phyloP scores from a whole-genome alignment of 805 yeast species.

The Yarrowia hollandica region DNA sequence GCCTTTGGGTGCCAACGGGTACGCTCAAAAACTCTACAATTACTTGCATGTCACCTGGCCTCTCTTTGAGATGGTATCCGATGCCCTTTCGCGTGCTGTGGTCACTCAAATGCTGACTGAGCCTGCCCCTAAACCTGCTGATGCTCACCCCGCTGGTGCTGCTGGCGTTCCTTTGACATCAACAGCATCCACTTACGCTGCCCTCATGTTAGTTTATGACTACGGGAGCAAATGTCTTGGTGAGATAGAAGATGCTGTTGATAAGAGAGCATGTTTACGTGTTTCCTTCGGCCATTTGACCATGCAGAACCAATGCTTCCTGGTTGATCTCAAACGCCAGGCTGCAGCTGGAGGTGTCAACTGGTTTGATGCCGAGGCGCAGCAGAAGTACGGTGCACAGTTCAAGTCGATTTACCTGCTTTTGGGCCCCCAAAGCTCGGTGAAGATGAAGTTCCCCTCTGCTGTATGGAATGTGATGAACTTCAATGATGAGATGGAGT shows the following conservation, averaged over 20 bases:
- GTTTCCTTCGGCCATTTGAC: conserved; percentile 14
- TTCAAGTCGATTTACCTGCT: conserved; percentile 18
- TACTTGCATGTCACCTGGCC: conserved; percentile 26
- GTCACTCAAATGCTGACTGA: conserved; percentile 21
- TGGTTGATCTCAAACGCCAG: conserved; percentile 17
- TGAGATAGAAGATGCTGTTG: conserved; percentile 10
- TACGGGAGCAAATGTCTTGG: conserved; percentile 22
- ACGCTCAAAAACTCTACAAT: conserved; percentile 20
- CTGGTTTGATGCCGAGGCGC: conserved; percentile 26
- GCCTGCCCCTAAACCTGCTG: conserved; percentile 12
- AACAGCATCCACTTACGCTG: conserved; percentile 12
- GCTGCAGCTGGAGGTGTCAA: conserved; percentile 15
- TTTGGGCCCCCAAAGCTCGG: conserved; percentile 17
- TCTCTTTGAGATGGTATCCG: conserved; percentile 15
- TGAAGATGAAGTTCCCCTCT: conserved; percentile 14
- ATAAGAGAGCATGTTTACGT: background rate
- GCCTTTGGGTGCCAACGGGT: conserved; percentile 14
- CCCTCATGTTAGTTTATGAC: conserved; percentile 14
- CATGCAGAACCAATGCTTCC: conserved; percentile 21
- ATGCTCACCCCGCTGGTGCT: conserved; percentile 4
- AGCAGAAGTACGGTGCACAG: conserved; percentile 19
- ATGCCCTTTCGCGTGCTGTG: conserved; percentile 13
- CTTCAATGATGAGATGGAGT: conserved; percentile 26
- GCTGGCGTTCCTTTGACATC: conserved; percentile 13
- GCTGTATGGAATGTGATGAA: conserved; percentile 25